phyloP scores from a whole-genome alignment of 257 asterid species.

The Nemophila menziesii region DNA sequence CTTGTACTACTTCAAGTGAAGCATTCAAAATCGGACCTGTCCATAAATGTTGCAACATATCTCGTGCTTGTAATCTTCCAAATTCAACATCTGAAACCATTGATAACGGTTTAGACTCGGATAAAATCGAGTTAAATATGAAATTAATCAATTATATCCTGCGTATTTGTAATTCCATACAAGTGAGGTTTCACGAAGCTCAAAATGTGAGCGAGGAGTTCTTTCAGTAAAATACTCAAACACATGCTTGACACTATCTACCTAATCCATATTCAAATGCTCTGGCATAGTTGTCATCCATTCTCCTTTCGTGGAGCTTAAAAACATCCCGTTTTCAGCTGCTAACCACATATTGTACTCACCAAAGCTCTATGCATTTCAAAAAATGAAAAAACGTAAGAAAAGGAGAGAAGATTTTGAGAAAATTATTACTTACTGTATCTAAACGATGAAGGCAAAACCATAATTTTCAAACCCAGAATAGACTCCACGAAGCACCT shows the following conservation, averaged over 20 bases:
- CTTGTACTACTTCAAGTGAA: conserved; percentile 84
- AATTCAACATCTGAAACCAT: conserved; percentile 63
- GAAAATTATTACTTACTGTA: too few species aligned
- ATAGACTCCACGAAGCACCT: too few species aligned
- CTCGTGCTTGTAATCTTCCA: conserved; percentile 86
- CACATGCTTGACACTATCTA: conserved; percentile 86
- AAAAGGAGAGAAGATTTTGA: conserved; percentile 17
- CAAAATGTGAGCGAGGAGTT: conserved; percentile 85
- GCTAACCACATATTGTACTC: conserved; percentile 83
- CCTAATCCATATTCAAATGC: conserved; percentile 84
- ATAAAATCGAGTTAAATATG: conserved; percentile 3
- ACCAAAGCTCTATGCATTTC: conserved; percentile 63
- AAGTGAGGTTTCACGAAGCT: conserved; percentile 77
- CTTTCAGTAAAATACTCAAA: conserved; percentile 88
- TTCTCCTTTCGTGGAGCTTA: conserved; percentile 51
- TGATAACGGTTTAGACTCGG: too few species aligned
- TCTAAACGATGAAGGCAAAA: too few species aligned
- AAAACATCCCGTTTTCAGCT: conserved; percentile 90
- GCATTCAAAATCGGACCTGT: conserved; percentile 95
- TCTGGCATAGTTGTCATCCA: conserved; percentile 99
- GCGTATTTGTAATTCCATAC: conserved; percentile 89
- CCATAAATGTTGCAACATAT: conserved; percentile 82
- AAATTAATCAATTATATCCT: conserved; percentile 38
- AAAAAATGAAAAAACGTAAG: conserved; percentile 6
- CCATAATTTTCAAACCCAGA: too few species aligned